Base-by-base conservation (phyloP, 148 eudicot species). In the Diospyros kaki region DNA sequence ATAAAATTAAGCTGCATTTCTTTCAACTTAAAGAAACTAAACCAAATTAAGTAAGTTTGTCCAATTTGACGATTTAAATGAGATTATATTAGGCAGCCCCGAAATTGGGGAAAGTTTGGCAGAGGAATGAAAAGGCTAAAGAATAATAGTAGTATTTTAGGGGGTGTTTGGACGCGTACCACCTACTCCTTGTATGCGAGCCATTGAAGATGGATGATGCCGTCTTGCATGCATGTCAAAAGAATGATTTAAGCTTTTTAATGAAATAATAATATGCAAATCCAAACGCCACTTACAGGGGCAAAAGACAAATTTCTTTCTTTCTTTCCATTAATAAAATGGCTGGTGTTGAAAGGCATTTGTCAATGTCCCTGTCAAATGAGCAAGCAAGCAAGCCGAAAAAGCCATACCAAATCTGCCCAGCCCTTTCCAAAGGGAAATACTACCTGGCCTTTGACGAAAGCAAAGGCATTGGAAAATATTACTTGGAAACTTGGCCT, bases 311-410 rank as follows among this genome's bases (percentile, higher is more conserved):
- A 66, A 13, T 38, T 66, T 13, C 69, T 45, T n/a, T 66, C 63
- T 59, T 59, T 39, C 9, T 5, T 66, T 42, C 42, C 6, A 1
- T 42, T 64, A 48, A 12, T 14, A 2, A 58, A 58, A 12, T 7
- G 4, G 2, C 44, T 65, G 3, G 43, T 7, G 6, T 13, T n/a
- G 3, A 9, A 3, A 28, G 12, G 6, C n/a, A 42, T 41, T 51
- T 11, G 13, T 68, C 28, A 28, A 54, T 42, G 54, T 71, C 73
- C 62, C 42, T 41, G 17, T 71, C 73, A 55, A 56, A 55, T 42
- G 60, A 41, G 63, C 39, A 69, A 61, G 13, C 48, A 53, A 40
- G 38, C 8, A 42, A 56, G 50, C 63, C 0, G 1, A 1, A 48
- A 66, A 3, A 17, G 17, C 4, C 4, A 68, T 8, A 38, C 9